Percentiles rank a stretch among this genome's conserved stretches.
Evolutionary conservation across 192 early-diverging fungal genomes (phyloP).

Genomic region (Thamnidium elegans): DNA sequence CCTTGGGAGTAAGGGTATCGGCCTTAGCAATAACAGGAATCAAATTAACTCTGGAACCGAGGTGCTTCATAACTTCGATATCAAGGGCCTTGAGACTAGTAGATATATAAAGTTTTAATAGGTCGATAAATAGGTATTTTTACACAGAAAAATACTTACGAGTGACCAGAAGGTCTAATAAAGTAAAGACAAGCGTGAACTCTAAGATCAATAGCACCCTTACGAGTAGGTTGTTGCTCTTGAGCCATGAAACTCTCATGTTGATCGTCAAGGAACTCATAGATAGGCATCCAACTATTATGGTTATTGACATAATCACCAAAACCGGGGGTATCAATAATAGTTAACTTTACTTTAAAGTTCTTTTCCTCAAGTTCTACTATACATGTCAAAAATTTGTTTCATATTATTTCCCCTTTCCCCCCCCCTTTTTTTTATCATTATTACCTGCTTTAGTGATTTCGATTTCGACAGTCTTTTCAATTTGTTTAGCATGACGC

Average conservation of each 20-base stretch:
- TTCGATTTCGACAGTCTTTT: slow-evolving; percentile 96
- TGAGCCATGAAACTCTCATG: slow-evolving; percentile 88
- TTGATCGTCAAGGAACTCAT: slow-evolving; percentile 92
- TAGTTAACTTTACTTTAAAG: slow-evolving; percentile 86
- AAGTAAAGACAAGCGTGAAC: slow-evolving; percentile 95
- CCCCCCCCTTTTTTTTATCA: neutral
- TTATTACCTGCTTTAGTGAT: slow-evolving; percentile 89
- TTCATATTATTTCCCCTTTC: neutral
- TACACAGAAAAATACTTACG: slow-evolving; percentile 39
- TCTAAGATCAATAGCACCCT: slow-evolving; percentile 86
- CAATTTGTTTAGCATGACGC: slow-evolving; percentile 87
- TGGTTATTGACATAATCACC: slow-evolving; percentile 98
- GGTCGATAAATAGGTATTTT: neutral
- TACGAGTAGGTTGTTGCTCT: slow-evolving; percentile 84
- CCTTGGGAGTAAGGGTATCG: slow-evolving; percentile 82
- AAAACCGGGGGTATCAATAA: slow-evolving; percentile 96
- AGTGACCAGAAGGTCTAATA: slow-evolving; percentile 94
- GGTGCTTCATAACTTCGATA: slow-evolving; percentile 92
- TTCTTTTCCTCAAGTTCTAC: slow-evolving; percentile 92
- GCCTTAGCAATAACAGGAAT: slow-evolving; percentile 92
- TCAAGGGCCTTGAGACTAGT: slow-evolving; percentile 72
- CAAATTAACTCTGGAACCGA: slow-evolving; percentile 87
- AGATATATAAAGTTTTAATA: neutral
- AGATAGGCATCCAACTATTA: slow-evolving; percentile 90
- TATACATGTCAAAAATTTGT: neutral